Evolutionary conservation across 2,329 filamentous ascomycete species (phyloP).

Genomic region (Fusarium xylarioides): DNA sequence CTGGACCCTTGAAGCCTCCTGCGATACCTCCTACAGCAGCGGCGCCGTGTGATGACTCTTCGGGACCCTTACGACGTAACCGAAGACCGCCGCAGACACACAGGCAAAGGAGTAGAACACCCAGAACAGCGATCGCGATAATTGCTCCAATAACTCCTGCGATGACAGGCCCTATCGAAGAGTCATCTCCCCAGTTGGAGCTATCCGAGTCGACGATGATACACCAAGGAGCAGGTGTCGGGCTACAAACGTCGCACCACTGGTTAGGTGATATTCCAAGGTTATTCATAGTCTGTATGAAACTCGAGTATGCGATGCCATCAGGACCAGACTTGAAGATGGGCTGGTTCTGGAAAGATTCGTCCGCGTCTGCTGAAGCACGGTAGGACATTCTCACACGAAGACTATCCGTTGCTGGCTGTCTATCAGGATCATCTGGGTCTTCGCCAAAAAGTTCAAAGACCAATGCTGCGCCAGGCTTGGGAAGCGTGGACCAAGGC

Average conservation of each 20-base stretch:
- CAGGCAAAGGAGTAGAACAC: constrained; percentile 46
- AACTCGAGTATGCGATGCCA: constrained; percentile 51
- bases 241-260: constrained; percentile 58
- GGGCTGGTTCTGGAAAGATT: constrained; percentile 49
- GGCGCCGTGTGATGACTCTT: not conserved
- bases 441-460: constrained; percentile 69
- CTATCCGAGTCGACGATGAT: not conserved
- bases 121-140: constrained; percentile 50
- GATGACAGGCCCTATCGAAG: constrained; percentile 49
- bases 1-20: constrained; percentile 56
- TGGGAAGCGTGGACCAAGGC: constrained; percentile 56
- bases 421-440: constrained; percentile 22
- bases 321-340: constrained; percentile 53
- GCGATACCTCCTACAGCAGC: constrained; percentile 42
- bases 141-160: constrained; percentile 59
- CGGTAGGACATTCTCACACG: constrained; percentile 67
- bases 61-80: constrained; percentile 33
- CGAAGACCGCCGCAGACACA: constrained; percentile 48
- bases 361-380: constrained; percentile 53
- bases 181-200: not conserved
- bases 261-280: constrained; percentile 47
- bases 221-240: constrained; percentile 52
- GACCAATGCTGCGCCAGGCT: constrained; percentile 77
- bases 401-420: constrained; percentile 51
- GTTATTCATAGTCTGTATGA: constrained; percentile 49